Base-by-base conservation (phyloP, 257 asterid genomes). In the Salvia hispanica region DNA sequence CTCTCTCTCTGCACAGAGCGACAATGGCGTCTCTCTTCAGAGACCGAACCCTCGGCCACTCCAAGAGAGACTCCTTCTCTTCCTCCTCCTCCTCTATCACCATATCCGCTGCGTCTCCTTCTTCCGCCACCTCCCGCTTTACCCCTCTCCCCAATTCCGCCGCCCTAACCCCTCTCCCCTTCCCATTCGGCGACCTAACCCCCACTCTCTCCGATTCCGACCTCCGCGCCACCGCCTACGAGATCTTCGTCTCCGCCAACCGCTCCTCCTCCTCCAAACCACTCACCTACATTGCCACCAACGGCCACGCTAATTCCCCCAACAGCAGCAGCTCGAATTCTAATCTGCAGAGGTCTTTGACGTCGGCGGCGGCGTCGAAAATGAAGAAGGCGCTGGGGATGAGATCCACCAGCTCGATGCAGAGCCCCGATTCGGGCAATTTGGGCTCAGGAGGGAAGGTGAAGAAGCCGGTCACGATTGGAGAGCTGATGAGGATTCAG, bases 321-420 rank as follows among this genome's bases (percentile, higher is more conserved):
- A 73, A 42, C 76, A 37, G 44, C 58, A 3, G 39, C 46, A 45
- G 72, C 77, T 79, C 82, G 40, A 66, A 74, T 34, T 81, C 86
- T 14, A 66, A 78, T 21, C 45, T 81, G 74, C 94, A 86, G 84
- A 78, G 92, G 83, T 93, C 99, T 6, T 64, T 90, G 76, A 90
- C 97, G 16, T 88, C 95, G n/a, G n/a, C n/a, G n/a, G n/a, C n/a
- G n/a, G n/a, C n/a, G n/a, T n/a, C n/a, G n/a, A n/a, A n/a, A n/a
- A 93, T 93, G 99, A 93, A 93, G 83, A 90, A 93, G 80, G 97
- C 99, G 3, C 58, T 93, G 84, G 99, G 99, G 62, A 74, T 93
- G 78, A 86, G 88, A 91, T 93, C 99, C 71, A 76, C 78, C 73
- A 79, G 86, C 72, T 78, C 91, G 9, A 77, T 53, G 16, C 71